Evolutionary conservation across 805 yeast genomes (phyloP), one percentile per base, ranked within the genome.

Genomic region (Saturnispora hagleri): DNA sequence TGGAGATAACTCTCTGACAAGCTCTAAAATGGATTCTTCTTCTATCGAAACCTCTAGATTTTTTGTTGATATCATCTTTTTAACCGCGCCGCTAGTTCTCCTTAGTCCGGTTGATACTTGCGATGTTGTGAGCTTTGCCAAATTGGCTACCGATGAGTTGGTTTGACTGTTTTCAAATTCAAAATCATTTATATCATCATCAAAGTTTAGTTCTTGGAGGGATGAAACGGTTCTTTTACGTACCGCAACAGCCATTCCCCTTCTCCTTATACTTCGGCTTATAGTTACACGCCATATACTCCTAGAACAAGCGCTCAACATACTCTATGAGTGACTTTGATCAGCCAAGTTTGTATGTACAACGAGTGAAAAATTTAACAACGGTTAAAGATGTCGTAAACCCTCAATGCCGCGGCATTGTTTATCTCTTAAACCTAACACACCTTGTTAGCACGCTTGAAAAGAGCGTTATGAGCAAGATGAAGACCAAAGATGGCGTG

Each of bases 11-110:
- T 53, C 48, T 24, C 49, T 55, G n/a, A 64, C 46, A n/a, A 58
- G 47, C 28, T 60, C 59, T n/a, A 64, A 40, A 43, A 64, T 56
- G 1, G 55, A 53, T 4, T 53, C 57, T 43, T 60, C 50, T 41
- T 57, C 55, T n/a, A 55, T 48, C 8, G 52, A 44, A 18, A 38
- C 33, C 27, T 43, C 51, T 28, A 49, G 18, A 27, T 43, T 43
- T 31, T 43, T 49, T 6, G 35, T 22, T 6, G 40, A 41, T 4
- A 49, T 31, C n/a, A 49, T 49, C 18, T 34, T 24, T 12, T 43
- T 33, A 12, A 49, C 36, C 0, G 28, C 27, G 6, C 43, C 40
- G 1, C 22, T 24, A n/a, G 51, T 49, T 35, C 51, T 43, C 9
- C 51, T 43, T 9, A 49, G 15, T 28, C 47, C 40, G 7, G 26